Evolutionary conservation across 75 land plant species (phyloP).

Genomic region (Picea sitchensis): DNA sequence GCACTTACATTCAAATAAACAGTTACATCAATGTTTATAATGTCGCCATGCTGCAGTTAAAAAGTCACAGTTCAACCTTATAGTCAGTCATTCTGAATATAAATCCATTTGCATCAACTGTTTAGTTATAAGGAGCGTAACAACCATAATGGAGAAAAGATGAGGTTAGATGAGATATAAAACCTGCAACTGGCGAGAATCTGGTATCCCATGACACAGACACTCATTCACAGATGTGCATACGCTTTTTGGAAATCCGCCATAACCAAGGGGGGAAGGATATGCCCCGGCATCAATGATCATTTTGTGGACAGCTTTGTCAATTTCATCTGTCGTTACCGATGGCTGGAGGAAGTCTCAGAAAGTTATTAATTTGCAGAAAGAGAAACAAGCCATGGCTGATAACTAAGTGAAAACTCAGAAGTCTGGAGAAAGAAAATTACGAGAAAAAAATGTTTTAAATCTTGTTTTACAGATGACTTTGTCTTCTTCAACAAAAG

Average conservation of each 20-base stretch:
- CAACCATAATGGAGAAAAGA: neutral
- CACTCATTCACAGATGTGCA: conserved; percentile 97
- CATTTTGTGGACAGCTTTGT: conserved; percentile 84
- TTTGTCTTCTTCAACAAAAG: too few species aligned
- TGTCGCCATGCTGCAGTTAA: conserved; percentile 56
- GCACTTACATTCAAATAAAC: conserved; percentile 59
- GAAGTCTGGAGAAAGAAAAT: too few species aligned
- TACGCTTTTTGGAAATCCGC: conserved; percentile 94
- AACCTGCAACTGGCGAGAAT: conserved; percentile 80
- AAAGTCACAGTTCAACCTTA: too few species aligned
- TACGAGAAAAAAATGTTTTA: too few species aligned
- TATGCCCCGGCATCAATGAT: conserved; percentile 93
- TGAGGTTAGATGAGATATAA: too few species aligned
- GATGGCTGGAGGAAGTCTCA: conserved; percentile 62
- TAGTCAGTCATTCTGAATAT: neutral
- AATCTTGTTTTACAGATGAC: too few species aligned
- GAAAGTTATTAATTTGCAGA: too few species aligned
- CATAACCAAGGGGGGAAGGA: conserved; percentile 94
- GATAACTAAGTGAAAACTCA: too few species aligned
- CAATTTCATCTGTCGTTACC: conserved; percentile 87
- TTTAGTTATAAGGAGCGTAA: neutral
- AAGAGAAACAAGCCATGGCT: too few species aligned
- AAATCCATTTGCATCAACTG: neutral
- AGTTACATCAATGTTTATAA: conserved; percentile 59
- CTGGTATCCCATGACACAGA: conserved; percentile 97